These are phyloP conservation scores for Metschnikowia henanensis DNA, from an alignment of 805 yeast species.

Conservation along the genomic window DNA sequence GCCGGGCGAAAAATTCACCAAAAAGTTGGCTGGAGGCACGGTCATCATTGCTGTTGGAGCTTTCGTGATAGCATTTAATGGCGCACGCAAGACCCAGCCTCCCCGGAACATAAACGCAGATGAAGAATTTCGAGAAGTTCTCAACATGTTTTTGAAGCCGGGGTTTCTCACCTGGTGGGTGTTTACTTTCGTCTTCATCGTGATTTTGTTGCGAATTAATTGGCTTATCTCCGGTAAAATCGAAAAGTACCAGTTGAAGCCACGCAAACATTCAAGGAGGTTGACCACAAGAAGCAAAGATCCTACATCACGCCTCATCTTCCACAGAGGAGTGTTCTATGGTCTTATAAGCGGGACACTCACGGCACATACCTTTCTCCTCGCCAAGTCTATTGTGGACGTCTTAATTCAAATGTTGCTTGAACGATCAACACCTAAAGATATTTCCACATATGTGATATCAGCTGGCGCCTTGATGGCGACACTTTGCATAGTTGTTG, in stretches of 20 bases:
- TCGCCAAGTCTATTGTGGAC: constrained; percentile 85
- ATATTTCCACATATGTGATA: constrained; percentile 33
- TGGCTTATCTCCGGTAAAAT: constrained; percentile 20
- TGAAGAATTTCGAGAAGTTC: constrained; percentile 38
- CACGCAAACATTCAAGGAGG: constrained; percentile 5
- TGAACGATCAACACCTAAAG: constrained; percentile 21
- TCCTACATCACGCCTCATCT: constrained; percentile 21
- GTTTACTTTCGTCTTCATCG: constrained; percentile 32
- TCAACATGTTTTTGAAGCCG: constrained; percentile 35
- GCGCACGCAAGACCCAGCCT: constrained; percentile 36
- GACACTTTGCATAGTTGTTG: constrained; percentile 63
- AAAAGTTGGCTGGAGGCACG: constrained; percentile 61
- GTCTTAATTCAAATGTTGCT: constrained; percentile 50
- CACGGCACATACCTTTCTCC: constrained; percentile 80
- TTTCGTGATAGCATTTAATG: constrained; percentile 71
- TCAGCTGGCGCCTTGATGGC: constrained; percentile 46
- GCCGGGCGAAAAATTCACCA: constrained; percentile 67
- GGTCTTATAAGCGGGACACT: constrained; percentile 74
- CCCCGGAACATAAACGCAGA: constrained; percentile 25
- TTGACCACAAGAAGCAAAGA: constrained; percentile 15
- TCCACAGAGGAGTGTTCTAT: constrained; percentile 56
- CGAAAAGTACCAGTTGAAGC: constrained; percentile 7
- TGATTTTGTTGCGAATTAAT: constrained; percentile 25
- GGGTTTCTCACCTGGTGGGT: constrained; percentile 61
- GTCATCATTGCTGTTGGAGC: constrained; percentile 72